Evolutionary conservation across 2,329 filamentous ascomycete genomes (phyloP), one percentile per base, ranked within the genome.

Genomic region (Xylariaceae sp.): DNA sequence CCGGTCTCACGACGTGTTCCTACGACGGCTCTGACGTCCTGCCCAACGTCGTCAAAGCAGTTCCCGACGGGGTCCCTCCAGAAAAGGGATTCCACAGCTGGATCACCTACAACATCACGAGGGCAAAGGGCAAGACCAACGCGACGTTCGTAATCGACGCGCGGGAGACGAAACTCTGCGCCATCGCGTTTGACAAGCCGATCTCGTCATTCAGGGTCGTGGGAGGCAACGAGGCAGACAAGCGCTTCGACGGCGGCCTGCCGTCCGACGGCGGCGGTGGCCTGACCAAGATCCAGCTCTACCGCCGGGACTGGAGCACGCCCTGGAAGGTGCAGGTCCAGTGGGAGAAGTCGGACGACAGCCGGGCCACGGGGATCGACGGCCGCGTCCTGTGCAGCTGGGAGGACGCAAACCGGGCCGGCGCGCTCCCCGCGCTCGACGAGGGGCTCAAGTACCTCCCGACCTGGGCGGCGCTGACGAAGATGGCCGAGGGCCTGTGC

Each of bases 371-470:
- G 19, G 33, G 55, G 31, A 53, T 87, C 21, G 70, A 68, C 43
- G 84, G 88, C 1, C 70, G 64, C 21, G 77, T 89, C 1, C 70
- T 80, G 12, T 96, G 92, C 59, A 65, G 84, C 19, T 96, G 89
- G 88, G 87, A 82, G 49, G 92, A 98, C 61, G 79, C 75, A 28
- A 95, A 95, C 51, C 62, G 65, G 22, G 58, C 61, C 3, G 80
- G 76, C 3, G 68, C 70, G 1, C 88, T 96, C 30, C 89, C 90
- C 0, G 89, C 89, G 1, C 72, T 90, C 32, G 83, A 92, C 47
- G 89, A 96, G 60, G 68, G 85, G 31, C 65, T 73, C 46, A 72
- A 79, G 54, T 95, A 79, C 59, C 70, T 79, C 46, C 92, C 92
- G 1, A 64, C 68, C 4, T 98, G 92, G 92, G 77, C 78, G 5